Conservation (phyloP, 2,329 filamentous ascomycete species). For the Apiospora arundinis region DNA sequence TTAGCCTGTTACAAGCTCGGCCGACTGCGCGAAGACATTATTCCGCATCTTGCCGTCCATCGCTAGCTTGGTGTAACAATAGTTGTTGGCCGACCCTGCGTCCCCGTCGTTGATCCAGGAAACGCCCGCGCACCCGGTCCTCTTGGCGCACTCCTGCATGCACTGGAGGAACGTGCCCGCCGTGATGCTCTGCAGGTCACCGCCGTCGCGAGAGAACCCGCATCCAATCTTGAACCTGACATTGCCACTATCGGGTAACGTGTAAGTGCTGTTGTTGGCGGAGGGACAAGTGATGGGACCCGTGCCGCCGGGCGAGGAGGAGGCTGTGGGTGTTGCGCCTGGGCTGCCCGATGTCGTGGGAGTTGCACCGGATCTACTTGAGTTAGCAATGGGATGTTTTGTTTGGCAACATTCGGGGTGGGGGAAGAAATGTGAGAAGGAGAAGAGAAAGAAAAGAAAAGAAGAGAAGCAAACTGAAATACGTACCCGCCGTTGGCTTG, state of each 20-base stretch:
- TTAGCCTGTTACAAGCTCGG: background rate
- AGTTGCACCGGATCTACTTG: background rate
- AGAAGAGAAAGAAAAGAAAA: background rate
- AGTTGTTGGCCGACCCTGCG: constrained; percentile 9
- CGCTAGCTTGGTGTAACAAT: constrained; percentile 11
- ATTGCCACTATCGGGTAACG: background rate
- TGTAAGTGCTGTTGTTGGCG: constrained; percentile 7
- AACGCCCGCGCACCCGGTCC: constrained; percentile 4
- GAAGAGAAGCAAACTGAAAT: background rate
- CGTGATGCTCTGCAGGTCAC: background rate
- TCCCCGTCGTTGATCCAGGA: constrained; percentile 20
- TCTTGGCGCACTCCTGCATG: background rate
- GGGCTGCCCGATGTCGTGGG: background rate
- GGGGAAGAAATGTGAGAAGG: background rate
- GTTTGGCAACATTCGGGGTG: too few species aligned
- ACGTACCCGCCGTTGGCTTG: background rate
- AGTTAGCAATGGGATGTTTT: background rate
- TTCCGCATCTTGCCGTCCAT: background rate
- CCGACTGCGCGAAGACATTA: background rate
- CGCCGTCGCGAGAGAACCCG: background rate
- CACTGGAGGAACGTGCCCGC: background rate
- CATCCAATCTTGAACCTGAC: background rate
- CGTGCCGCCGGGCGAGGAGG: background rate
- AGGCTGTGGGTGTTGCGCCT: background rate
- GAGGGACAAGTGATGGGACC: background rate